Conservation (phyloP, 768 basidiomycete genomes). For the Rhodotorula toruloides region DNA sequence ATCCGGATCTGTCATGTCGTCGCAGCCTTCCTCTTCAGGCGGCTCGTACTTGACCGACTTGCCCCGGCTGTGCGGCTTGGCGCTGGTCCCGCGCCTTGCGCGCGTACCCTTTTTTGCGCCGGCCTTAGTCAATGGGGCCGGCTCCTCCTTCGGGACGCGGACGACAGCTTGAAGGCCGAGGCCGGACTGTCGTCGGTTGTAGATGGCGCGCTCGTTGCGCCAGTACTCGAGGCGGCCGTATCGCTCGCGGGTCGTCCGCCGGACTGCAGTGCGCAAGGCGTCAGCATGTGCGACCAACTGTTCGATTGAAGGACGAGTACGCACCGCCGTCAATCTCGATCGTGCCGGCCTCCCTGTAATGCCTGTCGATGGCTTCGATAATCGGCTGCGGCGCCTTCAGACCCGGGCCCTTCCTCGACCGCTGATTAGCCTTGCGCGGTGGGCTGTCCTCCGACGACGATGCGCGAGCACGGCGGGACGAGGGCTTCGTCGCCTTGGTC, state of each 20-base stretch:
- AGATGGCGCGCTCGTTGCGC: slow-evolving; percentile 85
- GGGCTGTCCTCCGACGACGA: too few species aligned
- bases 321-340: slow-evolving; percentile 40
- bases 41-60: slow-evolving; percentile 28
- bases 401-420: background rate
- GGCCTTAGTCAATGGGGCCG: slow-evolving; percentile 52
- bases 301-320: background rate
- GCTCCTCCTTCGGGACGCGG: slow-evolving; percentile 55
- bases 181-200: slow-evolving; percentile 59
- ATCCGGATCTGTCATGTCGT: slow-evolving; percentile 56
- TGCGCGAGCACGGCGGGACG: too few species aligned
- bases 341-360: slow-evolving; percentile 10
- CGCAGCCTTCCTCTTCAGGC: slow-evolving; percentile 27
- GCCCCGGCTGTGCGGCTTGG: slow-evolving; percentile 13
- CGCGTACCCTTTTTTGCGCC: slow-evolving; percentile 36
- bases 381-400: background rate
- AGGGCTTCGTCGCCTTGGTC: slow-evolving; percentile 19
- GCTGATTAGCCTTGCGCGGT: too few species aligned
- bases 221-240: slow-evolving; percentile 79
- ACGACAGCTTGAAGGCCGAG: slow-evolving; percentile 61
- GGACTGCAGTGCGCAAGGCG: slow-evolving; percentile 51
- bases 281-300: too few species aligned
- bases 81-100: slow-evolving; percentile 22
- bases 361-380: slow-evolving; percentile 2
- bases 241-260: slow-evolving; percentile 65